These are phyloP conservation scores for Vachellia collinsii DNA, from an alignment of 306 rosid genomes.

Conservation along the genomic window DNA sequence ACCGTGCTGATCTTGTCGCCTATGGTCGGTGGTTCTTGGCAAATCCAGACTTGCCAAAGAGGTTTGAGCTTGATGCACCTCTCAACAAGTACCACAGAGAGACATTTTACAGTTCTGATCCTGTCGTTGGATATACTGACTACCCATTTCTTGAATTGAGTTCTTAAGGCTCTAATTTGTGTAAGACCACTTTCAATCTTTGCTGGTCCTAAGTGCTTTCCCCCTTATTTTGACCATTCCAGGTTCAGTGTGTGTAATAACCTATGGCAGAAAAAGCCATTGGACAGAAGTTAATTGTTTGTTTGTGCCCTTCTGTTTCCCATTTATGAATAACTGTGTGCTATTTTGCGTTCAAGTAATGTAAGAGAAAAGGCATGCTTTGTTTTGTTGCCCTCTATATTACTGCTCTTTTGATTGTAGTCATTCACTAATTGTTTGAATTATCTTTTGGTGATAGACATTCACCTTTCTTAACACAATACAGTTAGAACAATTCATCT, in stretches of 20 bases:
- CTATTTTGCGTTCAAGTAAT: not conserved
- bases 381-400: not conserved
- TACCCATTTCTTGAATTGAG: not conserved
- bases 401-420: not conserved
- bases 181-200: no score
- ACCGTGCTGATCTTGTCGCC: not conserved
- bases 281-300: not conserved
- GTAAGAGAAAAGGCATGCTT: not conserved
- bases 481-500: not conserved
- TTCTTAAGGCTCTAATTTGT: not conserved
- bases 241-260: not conserved
- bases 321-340: not conserved
- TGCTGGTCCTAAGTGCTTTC: not conserved
- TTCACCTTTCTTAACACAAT: not conserved
- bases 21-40: conserved; percentile 4
- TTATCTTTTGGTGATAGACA: not conserved
- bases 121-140: not conserved
- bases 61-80: not conserved
- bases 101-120: not conserved
- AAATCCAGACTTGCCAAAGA: not conserved
- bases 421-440: not conserved
- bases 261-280: not conserved
- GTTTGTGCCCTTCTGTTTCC: not conserved
- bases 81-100: not conserved
- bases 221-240: no score